phyloP scores from a whole-genome alignment of 1,139 yeast species.

The Kluyveromyces marxianus region DNA sequence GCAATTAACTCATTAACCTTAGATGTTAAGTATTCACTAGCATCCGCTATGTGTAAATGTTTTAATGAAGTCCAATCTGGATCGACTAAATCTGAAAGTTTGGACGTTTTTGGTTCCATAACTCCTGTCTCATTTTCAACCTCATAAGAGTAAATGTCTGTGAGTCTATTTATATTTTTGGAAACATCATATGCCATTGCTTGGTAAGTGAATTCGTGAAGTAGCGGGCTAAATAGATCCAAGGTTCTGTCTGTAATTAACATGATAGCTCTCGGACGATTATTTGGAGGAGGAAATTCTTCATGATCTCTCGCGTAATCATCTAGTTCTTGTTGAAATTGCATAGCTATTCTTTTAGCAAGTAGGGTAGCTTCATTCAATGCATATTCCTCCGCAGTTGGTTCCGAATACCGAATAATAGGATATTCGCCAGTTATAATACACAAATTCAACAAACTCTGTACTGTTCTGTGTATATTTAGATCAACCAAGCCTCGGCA shows the following conservation, averaged over 20 bases:
- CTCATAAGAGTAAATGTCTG: slow-evolving; percentile 47
- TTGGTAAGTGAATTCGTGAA: slow-evolving; percentile 91
- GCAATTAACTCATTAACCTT: slow-evolving; percentile 61
- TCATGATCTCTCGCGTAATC: slow-evolving; percentile 63
- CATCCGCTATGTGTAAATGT: slow-evolving; percentile 72
- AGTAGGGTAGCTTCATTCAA: slow-evolving; percentile 50
- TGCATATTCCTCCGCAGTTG: slow-evolving; percentile 39
- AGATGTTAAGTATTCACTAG: slow-evolving; percentile 54
- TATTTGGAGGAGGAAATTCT: slow-evolving; percentile 51
- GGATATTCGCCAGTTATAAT: slow-evolving; percentile 85
- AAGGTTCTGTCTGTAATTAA: slow-evolving; percentile 75
- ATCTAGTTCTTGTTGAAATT: slow-evolving; percentile 63
- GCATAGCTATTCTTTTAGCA: slow-evolving; percentile 69
- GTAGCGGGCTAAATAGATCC: slow-evolving; percentile 75
- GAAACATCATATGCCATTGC: slow-evolving; percentile 77
- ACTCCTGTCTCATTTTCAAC: slow-evolving; percentile 57
- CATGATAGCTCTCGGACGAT: slow-evolving; percentile 64
- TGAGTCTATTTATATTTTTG: slow-evolving; percentile 38
- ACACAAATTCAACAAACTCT: slow-evolving; percentile 58
- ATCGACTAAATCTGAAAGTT: slow-evolving; percentile 52
- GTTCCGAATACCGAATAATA: slow-evolving; percentile 58
- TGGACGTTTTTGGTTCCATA: slow-evolving; percentile 39
- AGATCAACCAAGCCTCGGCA: slow-evolving; percentile 56
- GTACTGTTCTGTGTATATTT: slow-evolving; percentile 54
- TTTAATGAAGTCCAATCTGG: slow-evolving; percentile 68